Base-by-base conservation (phyloP, 2,329 filamentous ascomycete genomes). In the Epichloe sibirici region DNA sequence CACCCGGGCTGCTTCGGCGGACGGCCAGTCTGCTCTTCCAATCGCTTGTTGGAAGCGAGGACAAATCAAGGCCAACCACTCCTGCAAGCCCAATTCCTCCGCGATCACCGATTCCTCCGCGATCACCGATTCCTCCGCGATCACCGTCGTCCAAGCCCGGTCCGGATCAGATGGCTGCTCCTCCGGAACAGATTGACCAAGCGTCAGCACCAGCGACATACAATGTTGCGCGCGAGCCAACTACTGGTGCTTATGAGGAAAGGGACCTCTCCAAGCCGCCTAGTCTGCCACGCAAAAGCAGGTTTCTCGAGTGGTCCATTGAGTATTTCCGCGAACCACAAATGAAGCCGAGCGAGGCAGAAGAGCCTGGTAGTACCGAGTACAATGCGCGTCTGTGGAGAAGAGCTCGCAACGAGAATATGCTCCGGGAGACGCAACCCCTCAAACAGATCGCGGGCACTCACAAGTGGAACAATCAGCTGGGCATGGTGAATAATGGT, bases 251-350 rank as follows among this genome's bases (percentile, higher is more conserved):
- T 0, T 95, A 86, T 62, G 72, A 80, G 57, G 73, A 81, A 49
- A 79, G 84, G 53, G 76, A 83, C 55, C 65, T 80, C 34, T 73
- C 76, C 1, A 72, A 80, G 51, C 60, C 73, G 9, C 85, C 87
- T 1, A 69, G 67, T 12, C 77, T 97, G 31, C 93, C 93, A 1
- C 68, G 98, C 17, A 78, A 79, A 55, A 95, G 90, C 65, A 83
- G 78, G 8, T 95, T 97, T 67, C 76, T 95, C 57, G 88, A 95
- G 57, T 98, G 91, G 90, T 95, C 90, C 4, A 90, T 93, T 45
- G 91, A 91, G 67, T 97, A 98, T 66, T 98, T 97, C 76, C 88
- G 90, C 34, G 90, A 97, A 67, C 93, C 93, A 35, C 93, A 98
- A 69, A 97, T 98, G 93, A 94, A 93, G 65, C 85, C 89, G 3